A percentile compares a stretch with the other conserved stretches of the same genome.
Conservation (phyloP, 176 grass and related monocot genomes). For the Guadua angustifolia region DNA sequence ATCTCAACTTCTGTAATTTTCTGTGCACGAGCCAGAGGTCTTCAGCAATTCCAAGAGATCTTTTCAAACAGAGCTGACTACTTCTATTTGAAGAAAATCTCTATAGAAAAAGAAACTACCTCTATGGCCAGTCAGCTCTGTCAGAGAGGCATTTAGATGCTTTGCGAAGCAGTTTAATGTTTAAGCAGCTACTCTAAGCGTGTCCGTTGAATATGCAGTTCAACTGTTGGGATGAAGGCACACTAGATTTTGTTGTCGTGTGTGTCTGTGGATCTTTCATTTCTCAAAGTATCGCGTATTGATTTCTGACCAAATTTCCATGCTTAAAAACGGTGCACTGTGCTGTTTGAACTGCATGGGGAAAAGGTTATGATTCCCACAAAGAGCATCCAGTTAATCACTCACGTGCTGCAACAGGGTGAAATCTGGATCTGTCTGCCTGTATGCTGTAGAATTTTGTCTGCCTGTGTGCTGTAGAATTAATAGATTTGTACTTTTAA, state of each 20-base stretch:
- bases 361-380: slow-evolving; percentile 23
- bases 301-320: slow-evolving; percentile 4
- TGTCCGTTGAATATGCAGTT: slow-evolving; percentile 7
- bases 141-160: neutral
- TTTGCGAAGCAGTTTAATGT: neutral
- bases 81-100: too few species aligned
- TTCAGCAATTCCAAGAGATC: slow-evolving; percentile 43
- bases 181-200: neutral
- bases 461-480: slow-evolving; percentile 11
- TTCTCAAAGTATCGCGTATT: neutral
- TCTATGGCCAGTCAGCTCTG: neutral
- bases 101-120: neutral
- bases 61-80: neutral
- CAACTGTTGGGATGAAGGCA: neutral
- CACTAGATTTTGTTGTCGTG: neutral
- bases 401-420: slow-evolving; percentile 34
- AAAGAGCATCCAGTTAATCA: slow-evolving; percentile 35
- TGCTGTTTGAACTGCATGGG: slow-evolving; percentile 25
- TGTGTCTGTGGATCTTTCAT: slow-evolving; percentile 6
- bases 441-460: slow-evolving; percentile 17
- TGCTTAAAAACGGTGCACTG: slow-evolving; percentile 19
- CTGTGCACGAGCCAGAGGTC: slow-evolving; percentile 18
- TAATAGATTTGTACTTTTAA: slow-evolving; percentile 16
- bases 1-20: slow-evolving; percentile 37
- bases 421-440: slow-evolving; percentile 37